Base-by-base conservation (phyloP, 2,329 filamentous ascomycete species). In the Amphichorda felina region DNA sequence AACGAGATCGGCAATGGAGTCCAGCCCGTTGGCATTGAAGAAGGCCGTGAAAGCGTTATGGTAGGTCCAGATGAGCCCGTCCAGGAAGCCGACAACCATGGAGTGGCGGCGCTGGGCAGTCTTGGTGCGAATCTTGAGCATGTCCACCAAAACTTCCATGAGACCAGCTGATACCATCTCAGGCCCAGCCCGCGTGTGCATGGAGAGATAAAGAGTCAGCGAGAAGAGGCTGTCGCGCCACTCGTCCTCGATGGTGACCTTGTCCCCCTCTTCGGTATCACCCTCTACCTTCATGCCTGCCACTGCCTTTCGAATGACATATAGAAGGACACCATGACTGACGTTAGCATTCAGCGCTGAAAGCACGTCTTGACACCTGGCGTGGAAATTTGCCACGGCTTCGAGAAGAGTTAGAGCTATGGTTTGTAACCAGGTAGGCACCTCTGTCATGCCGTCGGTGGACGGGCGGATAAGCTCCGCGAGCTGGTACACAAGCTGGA, bases 301-400 rank as follows among this genome's bases (percentile, higher is more conserved):
- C 38, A 96, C 83, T 8, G 87, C 84, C 57, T 94, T 95, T 38
- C 89, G 76, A 34, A 94, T 81, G 45, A 95, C 74, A 50, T 95
- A 96, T 45, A 96, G 81, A 30, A 99, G 69, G 21, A 96, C 82
- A 11, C 91, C 93, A 48, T 98, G 93, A 48, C 94, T 96, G 26
- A 96, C 89, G 46, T 89, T 94, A 36, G 93, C 85, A 49, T 87
- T 94, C 29, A 99, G 65, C n/a, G 91, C 87, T 29, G 85, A 79
- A 43, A 87, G 79, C 17, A 98, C 81, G 53, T 98, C 91, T 24
- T 76, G 65, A 21, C 80, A 74, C 50, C 86, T 88, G 38, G 70
- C 64, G 47, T 82, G 80, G 52, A 85, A 85, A 50, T 77, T 82
- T 6, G 84, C 77, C 38, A 98, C 68, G n/a, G 85, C 83, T 53